These are phyloP conservation scores for Lineolata rhizophorae DNA, from an alignment of 495 filamentous ascomycete genomes.

Conservation along the genomic window DNA sequence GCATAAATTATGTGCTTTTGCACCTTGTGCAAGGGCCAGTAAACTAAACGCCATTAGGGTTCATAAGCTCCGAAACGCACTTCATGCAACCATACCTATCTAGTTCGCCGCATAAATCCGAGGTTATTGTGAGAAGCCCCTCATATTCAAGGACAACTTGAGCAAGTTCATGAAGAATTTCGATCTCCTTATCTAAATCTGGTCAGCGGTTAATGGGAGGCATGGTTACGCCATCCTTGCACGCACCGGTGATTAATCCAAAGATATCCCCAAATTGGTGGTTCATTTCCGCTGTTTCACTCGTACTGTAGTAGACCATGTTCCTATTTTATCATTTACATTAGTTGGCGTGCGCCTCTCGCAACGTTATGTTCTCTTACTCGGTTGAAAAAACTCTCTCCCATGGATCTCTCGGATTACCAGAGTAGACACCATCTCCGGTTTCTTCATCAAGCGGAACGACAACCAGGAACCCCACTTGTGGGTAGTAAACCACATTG, in stretches of 20 bases:
- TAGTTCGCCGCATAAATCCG: slow-evolving; percentile 65
- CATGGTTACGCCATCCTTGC: slow-evolving; percentile 5
- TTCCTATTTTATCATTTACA: slow-evolving; percentile 16
- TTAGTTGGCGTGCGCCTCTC: background rate
- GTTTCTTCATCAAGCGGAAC: slow-evolving; percentile 40
- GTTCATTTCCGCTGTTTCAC: slow-evolving; percentile 67
- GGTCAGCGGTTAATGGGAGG: background rate
- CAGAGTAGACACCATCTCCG: slow-evolving; percentile 42
- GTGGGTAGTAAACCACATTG: slow-evolving; percentile 72
- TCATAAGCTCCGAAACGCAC: no score
- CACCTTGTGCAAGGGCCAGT: slow-evolving; percentile 59
- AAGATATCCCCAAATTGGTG: slow-evolving; percentile 62
- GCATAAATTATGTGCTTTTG: slow-evolving; percentile 47
- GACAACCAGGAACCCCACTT: slow-evolving; percentile 73
- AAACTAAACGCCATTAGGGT: slow-evolving; percentile 28
- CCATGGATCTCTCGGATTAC: slow-evolving; percentile 40
- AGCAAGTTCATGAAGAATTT: slow-evolving; percentile 63
- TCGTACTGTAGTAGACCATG: slow-evolving; percentile 71
- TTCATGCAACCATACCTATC: slow-evolving; percentile 30
- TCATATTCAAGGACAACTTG: slow-evolving; percentile 51
- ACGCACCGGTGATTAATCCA: slow-evolving; percentile 63
- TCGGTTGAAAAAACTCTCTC: slow-evolving; percentile 56
- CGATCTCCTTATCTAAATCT: slow-evolving; percentile 61
- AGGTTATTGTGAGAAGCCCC: slow-evolving; percentile 38
- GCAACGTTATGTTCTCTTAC: no score